Base-by-base conservation (phyloP, 129 eudicot genomes). In the Helianthus tuberosus region DNA sequence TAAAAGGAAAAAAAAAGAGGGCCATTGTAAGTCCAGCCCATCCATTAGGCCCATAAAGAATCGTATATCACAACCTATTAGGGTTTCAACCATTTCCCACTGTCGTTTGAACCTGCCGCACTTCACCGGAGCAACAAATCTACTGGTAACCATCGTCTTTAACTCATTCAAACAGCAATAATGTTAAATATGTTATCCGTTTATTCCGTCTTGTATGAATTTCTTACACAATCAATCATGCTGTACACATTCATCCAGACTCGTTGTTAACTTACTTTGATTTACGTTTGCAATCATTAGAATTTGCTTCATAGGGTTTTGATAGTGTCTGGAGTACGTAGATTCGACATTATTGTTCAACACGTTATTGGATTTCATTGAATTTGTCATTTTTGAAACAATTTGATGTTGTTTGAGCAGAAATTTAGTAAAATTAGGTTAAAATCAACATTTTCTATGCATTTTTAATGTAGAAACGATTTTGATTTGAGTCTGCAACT, bases 71-170 rank as follows among this genome's bases (percentile, higher is more conserved):
- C 2, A 4, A 52, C 49, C 20, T 55, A 12, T 38, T 71, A 71
- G 75, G 75, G 75, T 71, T 71, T 71, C 53, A 11, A 15, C 5
- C 75, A 17, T 49, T 69, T 54, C n/a, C 8, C 41, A 17, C 66
- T 11, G 52, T 52, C 75, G 53, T 38, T 38, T 12, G 23, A 58
- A 53, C 52, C 66, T 65, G 54, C 65, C 54, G 52, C 66, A 8
- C 75, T 54, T 71, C 75, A 71, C 52, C 65, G 23, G 75, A 71
- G 23, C 53, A 54, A 38, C 35, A 17, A 13, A 71, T 1, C 15
- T 17, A 11, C 65, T 47, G 75, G 75, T 71, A 71, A 55, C 13
- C 3, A 55, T 54, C 11, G 32, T 25, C 3, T 38, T 43, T 2
- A 69, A 15, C 15, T 16, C 3, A 11, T 20, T 53, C 38, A 36